phyloP scores from a whole-genome alignment of 257 asterid species.

The Paraleonurus japonicus region DNA sequence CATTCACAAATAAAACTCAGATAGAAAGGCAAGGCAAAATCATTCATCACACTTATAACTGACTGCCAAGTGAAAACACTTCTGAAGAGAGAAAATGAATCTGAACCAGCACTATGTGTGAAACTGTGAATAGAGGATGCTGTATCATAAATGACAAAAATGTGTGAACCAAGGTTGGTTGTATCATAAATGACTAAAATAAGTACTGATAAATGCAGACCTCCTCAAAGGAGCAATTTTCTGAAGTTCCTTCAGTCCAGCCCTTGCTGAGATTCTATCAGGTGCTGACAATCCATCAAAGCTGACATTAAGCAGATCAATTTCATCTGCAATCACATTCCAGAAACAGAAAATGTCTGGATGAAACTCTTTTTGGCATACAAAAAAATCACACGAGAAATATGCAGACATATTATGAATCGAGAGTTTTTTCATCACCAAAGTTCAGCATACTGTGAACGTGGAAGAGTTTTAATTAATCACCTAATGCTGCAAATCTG shows the following conservation, averaged over 20 bases:
- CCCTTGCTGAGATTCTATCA: constrained; percentile 86
- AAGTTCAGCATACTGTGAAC: background rate
- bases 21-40: background rate
- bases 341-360: constrained; percentile 23
- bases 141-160: too few species aligned
- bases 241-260: constrained; percentile 84
- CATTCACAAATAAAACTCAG: background rate
- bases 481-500: background rate
- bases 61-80: background rate
- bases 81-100: constrained; percentile 11
- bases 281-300: constrained; percentile 90
- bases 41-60: constrained; percentile 2
- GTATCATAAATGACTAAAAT: too few species aligned
- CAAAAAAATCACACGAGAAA: background rate
- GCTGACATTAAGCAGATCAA: constrained; percentile 93
- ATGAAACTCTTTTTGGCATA: background rate
- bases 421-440: background rate
- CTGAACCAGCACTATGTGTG: too few species aligned
- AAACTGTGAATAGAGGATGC: too few species aligned
- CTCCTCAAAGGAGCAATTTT: constrained; percentile 75
- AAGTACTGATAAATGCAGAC: too few species aligned
- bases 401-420: constrained; percentile 7
- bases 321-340: constrained; percentile 58
- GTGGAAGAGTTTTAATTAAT: background rate
- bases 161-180: too few species aligned